Base-by-base conservation (phyloP, 108 stramenopile species). In the Cyclotella baltica region DNA sequence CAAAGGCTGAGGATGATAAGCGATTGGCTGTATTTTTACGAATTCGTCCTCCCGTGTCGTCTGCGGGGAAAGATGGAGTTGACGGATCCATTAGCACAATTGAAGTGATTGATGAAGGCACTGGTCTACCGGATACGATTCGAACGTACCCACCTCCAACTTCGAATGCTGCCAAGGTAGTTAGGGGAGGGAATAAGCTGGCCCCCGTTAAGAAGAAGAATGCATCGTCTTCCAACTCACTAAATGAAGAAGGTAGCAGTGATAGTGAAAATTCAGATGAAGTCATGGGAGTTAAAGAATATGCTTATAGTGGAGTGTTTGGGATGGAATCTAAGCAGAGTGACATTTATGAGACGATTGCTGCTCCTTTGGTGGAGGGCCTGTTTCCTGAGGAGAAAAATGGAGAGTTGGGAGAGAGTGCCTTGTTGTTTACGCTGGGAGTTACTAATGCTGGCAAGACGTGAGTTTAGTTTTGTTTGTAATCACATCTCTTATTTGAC, bases 371-470 rank as follows among this genome's bases (percentile, higher is more conserved):
- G 70, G 78, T 96, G 4, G 72, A 92, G 4, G 85, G 83, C 29
- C 57, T 96, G n/a, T 87, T 93, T 56, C 67, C 83, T 18, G 38
- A 64, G 40, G 77, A 71, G 16, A 71, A 77, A 2, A 63, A 20
- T 30, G 52, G 11, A 37, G 52, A 68, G 9, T 34, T 82, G 20
- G 89, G 84, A 30, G 80, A 88, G 52, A 93, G 92, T 11, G 93
- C 90, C 18, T 75, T 99, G 13, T 75, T 99, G 8, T 99, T 99
- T 70, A 93, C 97, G 10, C 97, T 99, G 65, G 99, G 99, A 8
- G 95, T 99, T 46, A 99, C 99, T 16, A 99, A 99, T 73, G 98
- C 99, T 1, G 99, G 99, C 8, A 99, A 99, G 83, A 98, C 98
- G 64, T 65, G 43, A 65, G 64, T 27, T 23, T 33, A 47, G 3